Evolutionary conservation across 2,329 filamentous ascomycete genomes (phyloP).

Genomic region (Pyrenophora tritici-repentis): DNA sequence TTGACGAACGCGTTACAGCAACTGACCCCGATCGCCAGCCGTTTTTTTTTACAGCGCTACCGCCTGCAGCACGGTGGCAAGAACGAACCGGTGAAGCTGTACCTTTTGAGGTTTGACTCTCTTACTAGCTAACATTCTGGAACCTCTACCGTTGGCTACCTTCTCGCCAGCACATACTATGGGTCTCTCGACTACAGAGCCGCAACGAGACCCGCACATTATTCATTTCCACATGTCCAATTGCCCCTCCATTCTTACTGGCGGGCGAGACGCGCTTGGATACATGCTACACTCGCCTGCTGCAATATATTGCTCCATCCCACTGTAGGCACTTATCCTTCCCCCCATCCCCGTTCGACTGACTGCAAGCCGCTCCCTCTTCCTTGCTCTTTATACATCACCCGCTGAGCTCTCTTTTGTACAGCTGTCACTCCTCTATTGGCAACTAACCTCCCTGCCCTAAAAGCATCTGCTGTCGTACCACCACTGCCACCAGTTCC

Average conservation of each 20-base stretch:
- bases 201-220: conserved; percentile 49
- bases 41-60: conserved; percentile 41
- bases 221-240: conserved; percentile 46
- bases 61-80: conserved; percentile 46
- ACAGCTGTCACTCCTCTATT: conserved; percentile 47
- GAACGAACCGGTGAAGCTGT: conserved; percentile 46
- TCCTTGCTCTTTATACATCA: conserved; percentile 43
- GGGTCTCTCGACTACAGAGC: conserved; percentile 53
- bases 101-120: conserved; percentile 44
- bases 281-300: conserved; percentile 47
- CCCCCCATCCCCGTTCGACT: conserved; percentile 38
- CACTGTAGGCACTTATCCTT: conserved; percentile 45
- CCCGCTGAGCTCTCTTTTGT: conserved; percentile 35
- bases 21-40: conserved; percentile 41
- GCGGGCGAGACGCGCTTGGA: conserved; percentile 52
- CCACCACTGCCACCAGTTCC: conserved; percentile 45
- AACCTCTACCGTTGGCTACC: conserved; percentile 36
- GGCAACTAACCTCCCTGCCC: conserved; percentile 41
- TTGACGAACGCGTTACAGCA: conserved; percentile 40
- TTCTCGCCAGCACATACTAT: conserved; percentile 85
- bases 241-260: conserved; percentile 59
- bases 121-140: conserved; percentile 47
- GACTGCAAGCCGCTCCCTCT: conserved; percentile 46
- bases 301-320: conserved; percentile 50
- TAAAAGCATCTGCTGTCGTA: conserved; percentile 39